phyloP scores from a whole-genome alignment of 2,329 filamentous ascomycete species.

The Aspergillus fumigatiaffinis region DNA sequence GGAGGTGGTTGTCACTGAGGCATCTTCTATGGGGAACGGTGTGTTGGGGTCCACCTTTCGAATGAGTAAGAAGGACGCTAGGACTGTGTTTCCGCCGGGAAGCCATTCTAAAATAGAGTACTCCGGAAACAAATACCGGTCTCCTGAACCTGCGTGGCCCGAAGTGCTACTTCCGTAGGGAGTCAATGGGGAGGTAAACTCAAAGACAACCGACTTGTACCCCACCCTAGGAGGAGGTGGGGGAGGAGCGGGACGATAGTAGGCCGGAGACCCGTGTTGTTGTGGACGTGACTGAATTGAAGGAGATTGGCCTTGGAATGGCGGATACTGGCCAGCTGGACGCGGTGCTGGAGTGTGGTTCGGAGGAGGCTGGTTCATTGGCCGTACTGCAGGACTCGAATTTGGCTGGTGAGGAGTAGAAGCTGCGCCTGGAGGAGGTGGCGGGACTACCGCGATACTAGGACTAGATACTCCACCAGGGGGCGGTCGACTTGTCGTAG shows the following conservation, averaged over 20 bases:
- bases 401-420: conserved; percentile 14
- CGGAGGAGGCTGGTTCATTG: conserved; percentile 19
- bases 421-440: conserved; percentile 8
- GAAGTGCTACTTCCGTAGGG: conserved; percentile 40
- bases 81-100: conserved; percentile 42
- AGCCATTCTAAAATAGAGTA: conserved; percentile 47
- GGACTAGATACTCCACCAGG: conserved; percentile 12
- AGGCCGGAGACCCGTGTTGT: conserved; percentile 31
- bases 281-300: conserved; percentile 36
- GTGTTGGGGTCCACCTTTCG: conserved; percentile 39
- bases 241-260: conserved; percentile 30
- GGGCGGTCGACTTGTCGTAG: conserved; percentile 8
- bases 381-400: conserved; percentile 18
- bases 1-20: conserved; percentile 25
- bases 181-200: conserved; percentile 42
- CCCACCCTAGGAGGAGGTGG: conserved; percentile 34
- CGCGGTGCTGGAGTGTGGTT: conserved; percentile 20
- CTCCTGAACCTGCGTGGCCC: conserved; percentile 40
- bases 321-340: conserved; percentile 27
- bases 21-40: conserved; percentile 35
- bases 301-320: conserved; percentile 28
- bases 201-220: conserved; percentile 47
- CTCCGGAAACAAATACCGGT: conserved; percentile 48
- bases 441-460: conserved; percentile 5
- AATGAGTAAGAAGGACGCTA: conserved; percentile 47